Evolutionary conservation across 75 land plant species (phyloP).

Genomic region (Cunninghamia lanceolata): DNA sequence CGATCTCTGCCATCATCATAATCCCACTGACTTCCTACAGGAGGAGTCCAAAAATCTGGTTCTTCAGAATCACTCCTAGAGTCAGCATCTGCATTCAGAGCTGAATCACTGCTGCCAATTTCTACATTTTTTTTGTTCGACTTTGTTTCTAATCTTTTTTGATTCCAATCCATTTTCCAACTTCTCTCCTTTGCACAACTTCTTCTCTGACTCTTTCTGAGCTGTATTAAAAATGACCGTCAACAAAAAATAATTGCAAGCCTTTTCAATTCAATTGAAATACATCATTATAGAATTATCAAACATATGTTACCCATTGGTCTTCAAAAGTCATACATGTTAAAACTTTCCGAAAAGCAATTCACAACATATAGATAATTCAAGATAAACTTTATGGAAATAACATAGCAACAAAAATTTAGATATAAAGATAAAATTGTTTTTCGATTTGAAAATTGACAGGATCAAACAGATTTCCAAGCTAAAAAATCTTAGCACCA

Average conservation of each 20-base stretch:
- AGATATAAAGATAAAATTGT: no score
- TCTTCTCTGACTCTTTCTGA: constrained; percentile 37
- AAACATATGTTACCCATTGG: not conserved
- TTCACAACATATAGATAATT: not conserved
- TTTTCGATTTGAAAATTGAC: no score
- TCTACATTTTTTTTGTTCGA: constrained; percentile 14
- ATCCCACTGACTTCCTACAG: constrained; percentile 65
- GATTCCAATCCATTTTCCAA: constrained; percentile 7
- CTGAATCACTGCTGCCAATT: constrained; percentile 16
- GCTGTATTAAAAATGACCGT: constrained; percentile 13
- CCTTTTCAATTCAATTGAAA: not conserved
- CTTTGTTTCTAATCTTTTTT: constrained; percentile 12
- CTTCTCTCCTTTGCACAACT: constrained; percentile 2
- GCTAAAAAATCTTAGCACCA: no score
- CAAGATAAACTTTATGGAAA: not conserved
- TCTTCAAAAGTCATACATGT: not conserved
- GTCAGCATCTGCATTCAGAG: constrained; percentile 10
- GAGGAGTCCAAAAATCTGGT: constrained; percentile 72
- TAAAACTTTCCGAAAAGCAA: not conserved
- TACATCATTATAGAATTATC: not conserved
- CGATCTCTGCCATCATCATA: constrained; percentile 62
- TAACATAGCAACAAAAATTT: no score
- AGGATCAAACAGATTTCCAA: no score
- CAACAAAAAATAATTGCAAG: not conserved
- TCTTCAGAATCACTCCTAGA: constrained; percentile 30